These are phyloP conservation scores for Aureobasidium mangrovei DNA, from an alignment of 2,329 filamentous ascomycete species.

Conservation along the genomic window DNA sequence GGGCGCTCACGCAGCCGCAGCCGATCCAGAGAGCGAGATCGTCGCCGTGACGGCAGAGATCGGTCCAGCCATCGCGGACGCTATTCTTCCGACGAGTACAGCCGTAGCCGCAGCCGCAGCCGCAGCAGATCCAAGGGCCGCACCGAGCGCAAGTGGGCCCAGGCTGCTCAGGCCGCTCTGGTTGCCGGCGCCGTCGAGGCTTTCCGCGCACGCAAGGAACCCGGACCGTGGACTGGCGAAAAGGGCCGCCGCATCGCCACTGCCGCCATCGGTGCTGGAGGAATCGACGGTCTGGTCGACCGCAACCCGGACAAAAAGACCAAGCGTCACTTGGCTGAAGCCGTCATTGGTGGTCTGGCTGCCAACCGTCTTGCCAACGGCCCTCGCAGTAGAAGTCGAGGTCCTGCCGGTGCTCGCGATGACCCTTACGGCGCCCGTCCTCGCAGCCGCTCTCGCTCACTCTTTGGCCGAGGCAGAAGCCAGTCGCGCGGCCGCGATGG, in stretches of 20 bases:
- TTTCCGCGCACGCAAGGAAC: conserved; percentile 80
- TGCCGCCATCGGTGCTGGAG: conserved; percentile 74
- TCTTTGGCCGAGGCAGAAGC: conserved; percentile 43
- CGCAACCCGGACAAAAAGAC: conserved; percentile 60
- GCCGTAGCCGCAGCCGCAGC: conserved; percentile 41
- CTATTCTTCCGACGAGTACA: conserved; percentile 35
- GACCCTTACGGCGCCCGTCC: conserved; percentile 45
- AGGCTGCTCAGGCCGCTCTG: conserved; percentile 84
- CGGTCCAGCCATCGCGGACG: conserved; percentile 38
- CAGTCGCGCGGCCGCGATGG: conserved; percentile 34
- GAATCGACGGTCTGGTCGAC: conserved; percentile 68
- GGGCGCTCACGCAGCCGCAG: conserved; percentile 53
- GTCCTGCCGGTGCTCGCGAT: conserved; percentile 34
- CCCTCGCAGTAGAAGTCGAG: conserved; percentile 57
- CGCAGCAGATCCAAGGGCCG: conserved; percentile 41
- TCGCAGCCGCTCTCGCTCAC: conserved; percentile 59
- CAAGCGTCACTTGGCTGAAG: conserved; percentile 75
- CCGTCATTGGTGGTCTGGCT: conserved; percentile 79
- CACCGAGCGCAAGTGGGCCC: conserved; percentile 54
- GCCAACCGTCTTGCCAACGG: conserved; percentile 82
- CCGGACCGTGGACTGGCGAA: conserved; percentile 79
- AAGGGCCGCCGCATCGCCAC: conserved; percentile 90
- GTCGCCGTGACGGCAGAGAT: conserved; percentile 40
- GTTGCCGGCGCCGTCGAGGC: conserved; percentile 87
- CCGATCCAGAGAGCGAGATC: conserved; percentile 50